Percentiles rank a stretch among this genome's conserved stretches.
phyloP scores from a whole-genome alignment of 768 basidiomycete genomes.

The Kondoa malvinella region DNA sequence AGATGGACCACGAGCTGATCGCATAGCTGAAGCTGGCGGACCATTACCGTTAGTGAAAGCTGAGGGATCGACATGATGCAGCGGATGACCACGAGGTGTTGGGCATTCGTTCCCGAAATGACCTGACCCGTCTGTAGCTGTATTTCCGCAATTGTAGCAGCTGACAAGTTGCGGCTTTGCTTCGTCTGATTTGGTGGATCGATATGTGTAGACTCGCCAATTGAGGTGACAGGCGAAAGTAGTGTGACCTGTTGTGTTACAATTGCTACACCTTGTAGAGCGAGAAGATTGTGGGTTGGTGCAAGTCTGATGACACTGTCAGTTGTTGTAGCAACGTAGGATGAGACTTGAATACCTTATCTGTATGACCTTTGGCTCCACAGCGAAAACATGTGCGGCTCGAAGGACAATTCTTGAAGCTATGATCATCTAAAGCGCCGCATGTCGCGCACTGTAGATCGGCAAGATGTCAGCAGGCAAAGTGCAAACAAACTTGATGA shows the following conservation, averaged over 20 bases:
- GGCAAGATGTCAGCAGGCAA: neutral
- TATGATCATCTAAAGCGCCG: slow-evolving; percentile 17
- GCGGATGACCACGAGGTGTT: slow-evolving; percentile 13
- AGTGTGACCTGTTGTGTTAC: slow-evolving; percentile 6
- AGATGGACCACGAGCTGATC: neutral
- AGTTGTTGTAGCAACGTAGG: no score
- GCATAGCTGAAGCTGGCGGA: neutral
- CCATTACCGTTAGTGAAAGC: slow-evolving; percentile 10
- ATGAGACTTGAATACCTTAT: no score
- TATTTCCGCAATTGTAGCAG: slow-evolving; percentile 15
- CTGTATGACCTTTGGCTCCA: slow-evolving; percentile 13
- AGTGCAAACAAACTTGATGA: neutral
- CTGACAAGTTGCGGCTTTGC: slow-evolving; percentile 6
- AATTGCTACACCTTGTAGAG: slow-evolving; percentile 8
- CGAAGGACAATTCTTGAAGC: slow-evolving; percentile 7
- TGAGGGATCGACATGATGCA: slow-evolving; percentile 6
- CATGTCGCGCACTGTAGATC: slow-evolving; percentile 15
- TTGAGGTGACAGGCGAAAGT: slow-evolving; percentile 10
- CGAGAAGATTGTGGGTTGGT: neutral
- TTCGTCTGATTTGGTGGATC: neutral
- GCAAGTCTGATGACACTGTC: no score
- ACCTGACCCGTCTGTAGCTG: neutral
- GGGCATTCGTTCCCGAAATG: slow-evolving; percentile 14
- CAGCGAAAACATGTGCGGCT: slow-evolving; percentile 14
- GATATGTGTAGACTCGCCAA: slow-evolving; percentile 16